These are phyloP conservation scores for Salix suchowensis DNA, from an alignment of 345 rosid species.

Conservation along the genomic window DNA sequence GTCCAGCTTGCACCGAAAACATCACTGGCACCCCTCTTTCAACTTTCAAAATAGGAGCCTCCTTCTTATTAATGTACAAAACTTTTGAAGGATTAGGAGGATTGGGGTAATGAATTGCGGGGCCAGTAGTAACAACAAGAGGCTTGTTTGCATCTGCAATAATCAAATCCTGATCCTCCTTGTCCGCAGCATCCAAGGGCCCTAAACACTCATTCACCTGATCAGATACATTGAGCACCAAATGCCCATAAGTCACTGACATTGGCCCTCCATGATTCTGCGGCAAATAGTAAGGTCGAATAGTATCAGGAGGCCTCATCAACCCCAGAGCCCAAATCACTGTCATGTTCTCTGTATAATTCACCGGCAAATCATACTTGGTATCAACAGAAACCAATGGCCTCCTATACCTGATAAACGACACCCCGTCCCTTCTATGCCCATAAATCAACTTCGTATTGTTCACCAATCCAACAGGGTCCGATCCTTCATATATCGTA, in stretches of 20 bases:
- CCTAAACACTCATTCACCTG: constrained; percentile 51
- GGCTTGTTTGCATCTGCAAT: constrained; percentile 49
- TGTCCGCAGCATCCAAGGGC: constrained; percentile 61
- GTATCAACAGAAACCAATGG: constrained; percentile 54
- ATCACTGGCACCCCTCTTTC: constrained; percentile 71
- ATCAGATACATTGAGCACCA: constrained; percentile 45
- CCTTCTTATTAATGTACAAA: constrained; percentile 64
- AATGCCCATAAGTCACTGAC: constrained; percentile 40
- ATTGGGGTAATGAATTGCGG: constrained; percentile 53
- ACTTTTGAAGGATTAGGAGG: constrained; percentile 64
- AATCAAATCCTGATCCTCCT: constrained; percentile 67
- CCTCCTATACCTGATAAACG: constrained; percentile 75
- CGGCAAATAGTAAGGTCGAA: constrained; percentile 78
- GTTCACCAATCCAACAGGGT: constrained; percentile 52
- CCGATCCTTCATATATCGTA: constrained; percentile 47
- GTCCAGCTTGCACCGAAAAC: constrained; percentile 68
- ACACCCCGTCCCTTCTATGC: constrained; percentile 89
- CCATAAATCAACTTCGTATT: constrained; percentile 72
- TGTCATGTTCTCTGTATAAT: constrained; percentile 39
- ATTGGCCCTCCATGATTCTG: constrained; percentile 72
- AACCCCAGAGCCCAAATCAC: constrained; percentile 93
- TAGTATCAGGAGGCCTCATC: constrained; percentile 76
- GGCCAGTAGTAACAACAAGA: constrained; percentile 45
- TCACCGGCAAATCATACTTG: constrained; percentile 72
- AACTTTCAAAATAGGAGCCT: constrained; percentile 65